Percentiles rank a stretch among this genome's conserved stretches.
These are phyloP conservation scores for Pilasporangium apinafurcum DNA, from an alignment of 352 stramenopile genomes.

Conservation along the genomic window DNA sequence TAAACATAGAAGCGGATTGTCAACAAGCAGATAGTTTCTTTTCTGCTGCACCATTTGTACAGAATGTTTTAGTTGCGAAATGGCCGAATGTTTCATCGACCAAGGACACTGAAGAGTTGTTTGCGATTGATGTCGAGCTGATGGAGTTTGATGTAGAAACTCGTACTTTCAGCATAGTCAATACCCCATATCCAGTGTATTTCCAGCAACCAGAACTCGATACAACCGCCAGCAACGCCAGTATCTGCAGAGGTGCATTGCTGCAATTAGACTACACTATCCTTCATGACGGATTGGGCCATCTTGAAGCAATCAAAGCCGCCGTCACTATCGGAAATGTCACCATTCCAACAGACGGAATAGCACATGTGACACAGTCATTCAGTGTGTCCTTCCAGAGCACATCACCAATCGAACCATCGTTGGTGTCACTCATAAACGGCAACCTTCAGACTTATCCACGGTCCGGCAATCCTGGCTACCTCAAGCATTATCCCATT, in stretches of 20 bases:
- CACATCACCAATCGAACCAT: slow-evolving; percentile 1
- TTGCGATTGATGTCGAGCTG: slow-evolving; percentile 9
- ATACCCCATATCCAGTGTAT: slow-evolving; percentile 14
- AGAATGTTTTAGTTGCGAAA: slow-evolving; percentile 14
- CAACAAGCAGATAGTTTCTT: slow-evolving; percentile 1
- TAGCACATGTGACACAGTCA: slow-evolving; percentile 18
- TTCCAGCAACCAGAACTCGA: slow-evolving; percentile 10
- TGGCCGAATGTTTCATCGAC: slow-evolving; percentile 8
- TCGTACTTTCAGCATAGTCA: background rate
- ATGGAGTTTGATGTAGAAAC: slow-evolving; percentile 7
- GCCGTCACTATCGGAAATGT: slow-evolving; percentile 16
- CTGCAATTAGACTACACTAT: slow-evolving; percentile 15
- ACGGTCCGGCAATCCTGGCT: slow-evolving; percentile 35
- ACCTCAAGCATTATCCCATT: slow-evolving; percentile 20
- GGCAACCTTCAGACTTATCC: slow-evolving; percentile 27
- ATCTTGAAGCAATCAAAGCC: slow-evolving; percentile 15
- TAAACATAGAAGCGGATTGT: slow-evolving; percentile 10
- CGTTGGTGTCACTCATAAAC: slow-evolving; percentile 15
- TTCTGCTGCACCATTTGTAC: slow-evolving; percentile 6
- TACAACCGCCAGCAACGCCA: background rate
- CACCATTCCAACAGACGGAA: background rate
- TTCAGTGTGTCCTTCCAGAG: slow-evolving; percentile 30
- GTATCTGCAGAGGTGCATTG: slow-evolving; percentile 16
- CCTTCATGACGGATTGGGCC: slow-evolving; percentile 19
- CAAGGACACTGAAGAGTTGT: background rate